Evolutionary conservation across 2,329 filamentous ascomycete species (phyloP), one percentile per base, ranked within the genome.

Genomic region (Ceratocystis eucalypticola): DNA sequence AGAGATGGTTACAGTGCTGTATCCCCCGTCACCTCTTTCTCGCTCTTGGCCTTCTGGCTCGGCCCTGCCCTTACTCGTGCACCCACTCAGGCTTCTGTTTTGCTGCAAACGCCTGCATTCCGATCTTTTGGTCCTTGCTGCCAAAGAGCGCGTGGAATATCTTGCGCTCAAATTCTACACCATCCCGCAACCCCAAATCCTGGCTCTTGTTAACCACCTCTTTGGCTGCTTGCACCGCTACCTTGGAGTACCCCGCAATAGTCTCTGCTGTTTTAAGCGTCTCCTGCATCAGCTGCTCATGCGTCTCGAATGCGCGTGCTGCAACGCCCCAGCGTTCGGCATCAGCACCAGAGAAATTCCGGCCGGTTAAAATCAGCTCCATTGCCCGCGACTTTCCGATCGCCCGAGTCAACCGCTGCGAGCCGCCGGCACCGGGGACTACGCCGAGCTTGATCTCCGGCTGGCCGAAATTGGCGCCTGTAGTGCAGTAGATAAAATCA

Each of bases 201-300:
- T 97, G 92, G 76, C 91, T 96, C 86, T 96, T 97, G 76, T 97
- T 96, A 66, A 99, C 93, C n/a, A 94, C 93, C 80, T 99, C 94
- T 82, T 99, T 99, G 67, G 84, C 88, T 10, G 89, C 94, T 78
- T 91, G 86, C 67, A 96, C 85, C 1, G 93, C 89, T n/a, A 99
- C 87, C 73, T 82, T 85, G 64, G 89, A 92, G 76, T 94, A 91
- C 0, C 88, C 79, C 0, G 94, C 92, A 77, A 99, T 96, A 64
- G 85, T 92, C 80, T 89, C 90, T 1, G 94, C 94, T 20, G 91
- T 93, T 74, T 87, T 84, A 68, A 96, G 75, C 2, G 91, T 86
- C 66, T 85, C 89, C 72, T 91, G 86, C 74, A 97, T 86, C 72
- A 96, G 80, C 73, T 88, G 87, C 70, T 96, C 89, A 70, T 93